Evolutionary conservation across 352 stramenopile species (phyloP).

Genomic region (Aphanomyces invadans): DNA sequence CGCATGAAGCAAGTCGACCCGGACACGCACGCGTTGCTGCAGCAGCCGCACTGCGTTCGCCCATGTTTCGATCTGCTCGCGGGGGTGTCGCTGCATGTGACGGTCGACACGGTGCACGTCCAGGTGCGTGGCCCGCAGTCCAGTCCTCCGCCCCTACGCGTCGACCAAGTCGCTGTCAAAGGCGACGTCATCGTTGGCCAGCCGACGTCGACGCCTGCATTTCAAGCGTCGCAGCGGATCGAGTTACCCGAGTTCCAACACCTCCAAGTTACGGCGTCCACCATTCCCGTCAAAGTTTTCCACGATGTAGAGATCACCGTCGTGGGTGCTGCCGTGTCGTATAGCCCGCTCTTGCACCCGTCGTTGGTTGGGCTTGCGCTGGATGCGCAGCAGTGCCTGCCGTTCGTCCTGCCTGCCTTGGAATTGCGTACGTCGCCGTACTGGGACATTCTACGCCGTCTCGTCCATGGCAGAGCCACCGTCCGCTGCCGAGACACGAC

Average conservation of each 20-base stretch:
- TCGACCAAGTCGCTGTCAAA: slow-evolving; percentile 30
- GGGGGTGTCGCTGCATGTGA: slow-evolving; percentile 30
- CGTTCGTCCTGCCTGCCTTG: slow-evolving; percentile 39
- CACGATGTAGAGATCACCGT: slow-evolving; percentile 36
- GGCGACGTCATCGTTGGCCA: slow-evolving; percentile 37
- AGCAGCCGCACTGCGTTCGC: slow-evolving; percentile 25
- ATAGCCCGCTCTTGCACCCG: slow-evolving; percentile 47
- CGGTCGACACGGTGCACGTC: slow-evolving; percentile 32
- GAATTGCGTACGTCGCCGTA: slow-evolving; percentile 33
- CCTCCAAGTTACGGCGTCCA: not conserved
- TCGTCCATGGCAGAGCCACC: slow-evolving; percentile 49
- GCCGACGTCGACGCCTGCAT: slow-evolving; percentile 18
- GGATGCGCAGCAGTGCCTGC: slow-evolving; percentile 31
- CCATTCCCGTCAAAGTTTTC: slow-evolving; percentile 33
- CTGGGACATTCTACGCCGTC: slow-evolving; percentile 50
- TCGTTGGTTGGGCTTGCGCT: slow-evolving; percentile 42
- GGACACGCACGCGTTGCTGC: slow-evolving; percentile 30
- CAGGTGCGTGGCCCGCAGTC: slow-evolving; percentile 32
- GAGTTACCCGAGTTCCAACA: slow-evolving; percentile 25
- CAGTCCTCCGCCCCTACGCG: slow-evolving; percentile 39
- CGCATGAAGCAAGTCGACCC: slow-evolving; percentile 43
- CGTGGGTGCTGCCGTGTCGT: slow-evolving; percentile 36
- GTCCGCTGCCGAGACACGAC: slow-evolving; percentile 35
- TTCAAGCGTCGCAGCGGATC: slow-evolving; percentile 4
- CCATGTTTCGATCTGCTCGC: slow-evolving; percentile 33